Evolutionary conservation across 2,329 filamentous ascomycete genomes (phyloP), one percentile per base, ranked within the genome.

Genomic region (Bipolaris oryzae): DNA sequence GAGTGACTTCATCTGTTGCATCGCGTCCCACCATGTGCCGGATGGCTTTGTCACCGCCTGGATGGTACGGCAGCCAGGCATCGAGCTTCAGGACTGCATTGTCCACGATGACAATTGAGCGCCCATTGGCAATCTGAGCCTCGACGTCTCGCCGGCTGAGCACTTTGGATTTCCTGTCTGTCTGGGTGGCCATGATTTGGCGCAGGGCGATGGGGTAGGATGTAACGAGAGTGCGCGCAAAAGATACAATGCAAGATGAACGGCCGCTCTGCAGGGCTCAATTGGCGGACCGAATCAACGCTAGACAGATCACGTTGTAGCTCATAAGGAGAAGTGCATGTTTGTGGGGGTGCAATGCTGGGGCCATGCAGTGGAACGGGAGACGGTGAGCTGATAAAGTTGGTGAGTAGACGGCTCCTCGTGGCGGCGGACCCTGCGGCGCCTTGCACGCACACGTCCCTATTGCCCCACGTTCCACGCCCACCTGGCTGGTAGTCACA

Each of bases 1-100:
- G 91, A 75, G 89, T 91, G 60, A 98, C 88, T 78, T 98, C 95
- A 76, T 97, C 93, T 10, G 94, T 97, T 48, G 92, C 94, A 85
- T 96, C 92, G 77, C 89, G 87, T 60, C 92, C 92, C 58, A 98
- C 86, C 92, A 97, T 95, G 74, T 99, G 95, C 74, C 87, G 81
- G 63, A 99, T 96, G 52, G 94, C 86, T 78, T 92, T 95, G 69
- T 94, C 88, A 66, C 95, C 95, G 55, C 95, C 95, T 11, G 95
- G 95, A 71, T 98, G 95, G 71, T 90, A 97, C 50, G 86, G 86
- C 50, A 96, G 80, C 91, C 92, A 99, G 37, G 89, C 84, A 76
- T 98, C 94, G 31, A 92, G 87, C 78, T 92, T 96, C 65, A 98
- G 78, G 9, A 97, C 92, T 68, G 87, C 86, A 57, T 87, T 84